Base-by-base conservation (phyloP, 805 yeast genomes). In the Lipomyces japonicus region DNA sequence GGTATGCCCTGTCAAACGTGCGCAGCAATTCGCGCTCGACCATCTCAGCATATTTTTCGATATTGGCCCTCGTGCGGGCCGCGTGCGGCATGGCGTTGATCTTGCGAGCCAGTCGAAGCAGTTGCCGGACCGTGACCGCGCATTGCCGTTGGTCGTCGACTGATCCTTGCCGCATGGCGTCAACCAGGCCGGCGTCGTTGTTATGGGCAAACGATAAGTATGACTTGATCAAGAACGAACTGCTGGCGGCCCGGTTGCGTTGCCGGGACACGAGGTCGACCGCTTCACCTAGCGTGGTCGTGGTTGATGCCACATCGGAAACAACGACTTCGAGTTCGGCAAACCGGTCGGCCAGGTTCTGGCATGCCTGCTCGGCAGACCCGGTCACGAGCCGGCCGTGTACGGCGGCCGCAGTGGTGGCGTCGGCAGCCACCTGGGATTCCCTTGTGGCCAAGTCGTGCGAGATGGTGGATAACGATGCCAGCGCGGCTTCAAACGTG, bases 401-500 rank as follows among this genome's bases (percentile, higher is more conserved):
- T 5, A 42, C 44, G 9, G 37, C 24, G 21, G 43, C 49, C 74
- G 43, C 81, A 64, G 65, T 87, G 93, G 54, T 75, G 77, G 21
- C 74, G 71, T 2, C 77, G 75, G 1, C 84, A 87, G 18, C 79
- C 80, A 18, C 68, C 69, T 42, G 77, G 83, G 21, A 81, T 72
- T 80, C 82, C 46, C 74, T 75, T 14, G 66, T 64, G 3, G 68
- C 64, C 2, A 89, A 78, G 39, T 83, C 83, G 1, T 74, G 76
- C 40, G 75, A 75, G 38, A 93, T 68, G 43, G 73, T 73, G 60
- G 80, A 78, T 57, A 91, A 71, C 61, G 87, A 91, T 40, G 80
- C 75, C 39, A 89, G 71, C 2, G 93, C 86, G 1, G 90, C 80
- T 64, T 91, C 97, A 66, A 93, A 90, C 0, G 96, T 87, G 59